Evolutionary conservation across 176 grass and related monocot species (phyloP).

Genomic region (Dactylis glomerata): DNA sequence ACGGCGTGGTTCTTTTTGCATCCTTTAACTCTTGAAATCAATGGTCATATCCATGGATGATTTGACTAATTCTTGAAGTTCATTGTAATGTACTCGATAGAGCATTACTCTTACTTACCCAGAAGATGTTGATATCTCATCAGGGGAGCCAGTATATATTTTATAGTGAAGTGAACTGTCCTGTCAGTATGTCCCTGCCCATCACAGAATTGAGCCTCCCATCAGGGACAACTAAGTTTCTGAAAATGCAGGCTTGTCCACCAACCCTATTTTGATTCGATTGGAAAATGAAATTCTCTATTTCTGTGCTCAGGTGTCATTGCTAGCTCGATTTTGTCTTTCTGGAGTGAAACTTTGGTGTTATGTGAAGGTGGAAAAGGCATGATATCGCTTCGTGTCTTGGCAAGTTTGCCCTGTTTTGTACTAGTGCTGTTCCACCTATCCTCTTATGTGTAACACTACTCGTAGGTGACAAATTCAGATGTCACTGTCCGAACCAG

Average conservation of each 20-base stretch:
- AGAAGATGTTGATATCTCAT: slow-evolving; percentile 1
- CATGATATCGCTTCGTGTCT: not conserved
- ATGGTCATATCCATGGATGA: not conserved
- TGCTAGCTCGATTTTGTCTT: not conserved
- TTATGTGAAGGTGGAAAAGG: slow-evolving; percentile 1
- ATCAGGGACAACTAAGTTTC: not conserved
- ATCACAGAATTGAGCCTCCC: not conserved
- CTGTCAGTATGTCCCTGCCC: not conserved
- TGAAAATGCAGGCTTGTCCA: not conserved
- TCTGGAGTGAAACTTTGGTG: not conserved
- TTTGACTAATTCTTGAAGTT: not conserved
- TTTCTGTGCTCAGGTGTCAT: not conserved
- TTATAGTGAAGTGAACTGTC: not conserved
- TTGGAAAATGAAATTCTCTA: not conserved
- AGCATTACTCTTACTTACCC: not conserved
- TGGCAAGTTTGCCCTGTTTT: slow-evolving; percentile 11
- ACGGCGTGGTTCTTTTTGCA: not conserved
- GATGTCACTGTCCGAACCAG: not conserved
- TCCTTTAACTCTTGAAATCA: not conserved
- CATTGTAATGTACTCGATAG: not conserved
- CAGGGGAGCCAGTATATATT: not conserved
- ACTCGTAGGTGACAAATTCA: not conserved
- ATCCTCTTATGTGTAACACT: slow-evolving; percentile 19
- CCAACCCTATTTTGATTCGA: not conserved
- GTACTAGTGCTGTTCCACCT: slow-evolving; percentile 41